Conservation (phyloP, 495 filamentous ascomycete genomes). For the Thermothielavioides terrestris region DNA sequence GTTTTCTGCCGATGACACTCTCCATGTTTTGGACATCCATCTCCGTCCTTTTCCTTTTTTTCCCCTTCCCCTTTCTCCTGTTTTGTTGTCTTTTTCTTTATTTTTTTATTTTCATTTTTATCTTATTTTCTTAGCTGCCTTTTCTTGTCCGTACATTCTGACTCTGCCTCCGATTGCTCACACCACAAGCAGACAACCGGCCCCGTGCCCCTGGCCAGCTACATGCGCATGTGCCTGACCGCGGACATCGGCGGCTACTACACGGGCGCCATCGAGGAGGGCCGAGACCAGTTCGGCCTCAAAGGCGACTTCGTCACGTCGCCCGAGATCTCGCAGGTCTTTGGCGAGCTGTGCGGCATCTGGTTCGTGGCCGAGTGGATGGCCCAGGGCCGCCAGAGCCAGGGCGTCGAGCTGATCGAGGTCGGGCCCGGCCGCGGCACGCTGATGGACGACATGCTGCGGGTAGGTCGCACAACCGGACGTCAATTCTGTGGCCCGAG, state of each 20-base stretch:
- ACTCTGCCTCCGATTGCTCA: no score
- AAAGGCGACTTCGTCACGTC: conserved; percentile 95
- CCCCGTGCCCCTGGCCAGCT: conserved; percentile 82
- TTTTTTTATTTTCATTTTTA: no score
- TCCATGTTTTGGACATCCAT: no score
- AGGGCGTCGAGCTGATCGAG: conserved; percentile 79
- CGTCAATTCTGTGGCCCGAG: not conserved
- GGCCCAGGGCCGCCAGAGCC: conserved; percentile 62
- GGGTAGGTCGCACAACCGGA: conserved; percentile 45
- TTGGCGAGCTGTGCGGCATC: conserved; percentile 86
- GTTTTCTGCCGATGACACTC: conserved; percentile 3
- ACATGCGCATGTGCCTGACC: conserved; percentile 97
- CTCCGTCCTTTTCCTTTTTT: no score
- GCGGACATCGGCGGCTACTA: conserved; percentile 91
- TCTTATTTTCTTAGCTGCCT: not conserved
- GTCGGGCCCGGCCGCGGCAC: conserved; percentile 92
- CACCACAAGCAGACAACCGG: conserved; percentile 55
- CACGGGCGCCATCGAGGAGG: conserved; percentile 55
- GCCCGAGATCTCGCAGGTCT: conserved; percentile 94
- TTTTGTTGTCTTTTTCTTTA: no score
- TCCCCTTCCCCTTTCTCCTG: no score
- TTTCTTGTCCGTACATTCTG: no score
- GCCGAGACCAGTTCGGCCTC: conserved; percentile 74
- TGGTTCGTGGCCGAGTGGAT: conserved; percentile 97
- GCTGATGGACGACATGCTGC: conserved; percentile 91